Percentiles rank a stretch among this genome's conserved stretches.
Conservation (phyloP, 2,329 filamentous ascomycete species). For the Fusarium sterilihyphosum region DNA sequence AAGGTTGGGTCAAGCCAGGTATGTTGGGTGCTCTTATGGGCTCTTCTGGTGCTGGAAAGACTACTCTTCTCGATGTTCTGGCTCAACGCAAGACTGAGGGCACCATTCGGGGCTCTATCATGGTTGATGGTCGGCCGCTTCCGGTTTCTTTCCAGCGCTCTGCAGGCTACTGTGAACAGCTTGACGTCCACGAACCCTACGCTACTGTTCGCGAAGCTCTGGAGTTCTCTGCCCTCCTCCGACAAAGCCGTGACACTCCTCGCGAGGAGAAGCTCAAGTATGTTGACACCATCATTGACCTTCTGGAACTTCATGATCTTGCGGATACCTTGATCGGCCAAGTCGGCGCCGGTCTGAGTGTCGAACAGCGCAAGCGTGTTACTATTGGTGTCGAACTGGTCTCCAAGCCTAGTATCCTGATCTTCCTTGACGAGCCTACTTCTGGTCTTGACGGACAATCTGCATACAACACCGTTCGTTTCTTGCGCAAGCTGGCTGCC, state of each 20-base stretch:
- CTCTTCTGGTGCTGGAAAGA: constrained; percentile 84
- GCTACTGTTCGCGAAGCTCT: constrained; percentile 81
- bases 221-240: constrained; percentile 77
- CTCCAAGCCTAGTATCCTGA: constrained; percentile 66
- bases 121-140: constrained; percentile 77
- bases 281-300: constrained; percentile 80
- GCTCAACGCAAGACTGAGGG: constrained; percentile 84
- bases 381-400: constrained; percentile 71
- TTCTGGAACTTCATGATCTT: constrained; percentile 60
- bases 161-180: constrained; percentile 83
- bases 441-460: constrained; percentile 75
- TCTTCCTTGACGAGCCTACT: constrained; percentile 72
- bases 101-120: constrained; percentile 76
- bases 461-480: constrained; percentile 72
- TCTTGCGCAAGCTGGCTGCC: constrained; percentile 72
- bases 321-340: constrained; percentile 59
- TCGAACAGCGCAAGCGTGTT: constrained; percentile 64
- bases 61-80: constrained; percentile 83
- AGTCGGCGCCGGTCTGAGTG: constrained; percentile 62
- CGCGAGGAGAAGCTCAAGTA: constrained; percentile 77
- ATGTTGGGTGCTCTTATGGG: constrained; percentile 85
- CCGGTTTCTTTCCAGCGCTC: constrained; percentile 81
- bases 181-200: constrained; percentile 79
- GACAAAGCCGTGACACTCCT: constrained; percentile 73
- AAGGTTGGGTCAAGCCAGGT: constrained; percentile 86